Percentiles rank a stretch among this genome's conserved stretches.
These are phyloP conservation scores for Fusarium denticulatum DNA, from an alignment of 2,329 filamentous ascomycete genomes.

Conservation along the genomic window DNA sequence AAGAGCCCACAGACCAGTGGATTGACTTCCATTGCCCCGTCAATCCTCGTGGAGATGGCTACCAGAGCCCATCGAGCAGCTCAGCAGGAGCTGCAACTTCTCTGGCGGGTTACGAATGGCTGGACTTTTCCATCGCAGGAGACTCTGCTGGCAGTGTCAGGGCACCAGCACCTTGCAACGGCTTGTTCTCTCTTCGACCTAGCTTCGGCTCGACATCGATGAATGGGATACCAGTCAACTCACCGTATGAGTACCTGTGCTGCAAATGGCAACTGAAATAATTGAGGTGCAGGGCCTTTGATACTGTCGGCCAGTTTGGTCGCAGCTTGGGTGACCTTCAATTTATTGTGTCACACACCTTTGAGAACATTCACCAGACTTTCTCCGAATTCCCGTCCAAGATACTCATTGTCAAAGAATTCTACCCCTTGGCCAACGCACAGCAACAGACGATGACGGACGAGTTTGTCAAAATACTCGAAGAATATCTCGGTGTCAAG, in stretches of 20 bases:
- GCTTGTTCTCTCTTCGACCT: not conserved
- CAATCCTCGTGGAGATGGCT: not conserved
- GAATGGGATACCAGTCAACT: not conserved
- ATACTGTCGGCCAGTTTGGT: not conserved
- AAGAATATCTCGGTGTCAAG: not conserved
- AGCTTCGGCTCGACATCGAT: not conserved
- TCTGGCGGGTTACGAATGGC: not conserved
- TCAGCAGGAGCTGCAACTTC: fast-evolving
- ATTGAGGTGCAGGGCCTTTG: fast-evolving
- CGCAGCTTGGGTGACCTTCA: not conserved
- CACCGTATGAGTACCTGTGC: not conserved
- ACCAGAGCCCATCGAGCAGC: not conserved
- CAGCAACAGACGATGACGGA: not conserved
- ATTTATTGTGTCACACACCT: not conserved
- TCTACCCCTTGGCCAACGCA: not conserved
- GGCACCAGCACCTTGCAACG: not conserved
- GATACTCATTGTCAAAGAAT: not conserved
- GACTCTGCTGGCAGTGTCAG: not conserved
- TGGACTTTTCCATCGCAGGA: not conserved
- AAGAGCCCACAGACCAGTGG: not conserved
- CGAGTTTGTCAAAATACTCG: not conserved
- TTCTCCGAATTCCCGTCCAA: not conserved
- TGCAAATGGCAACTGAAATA: not conserved
- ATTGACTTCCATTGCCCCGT: not conserved
- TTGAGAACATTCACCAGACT: not conserved